Conservation (phyloP, 2,329 filamentous ascomycete species). For the Aspergillus arachidicola region DNA sequence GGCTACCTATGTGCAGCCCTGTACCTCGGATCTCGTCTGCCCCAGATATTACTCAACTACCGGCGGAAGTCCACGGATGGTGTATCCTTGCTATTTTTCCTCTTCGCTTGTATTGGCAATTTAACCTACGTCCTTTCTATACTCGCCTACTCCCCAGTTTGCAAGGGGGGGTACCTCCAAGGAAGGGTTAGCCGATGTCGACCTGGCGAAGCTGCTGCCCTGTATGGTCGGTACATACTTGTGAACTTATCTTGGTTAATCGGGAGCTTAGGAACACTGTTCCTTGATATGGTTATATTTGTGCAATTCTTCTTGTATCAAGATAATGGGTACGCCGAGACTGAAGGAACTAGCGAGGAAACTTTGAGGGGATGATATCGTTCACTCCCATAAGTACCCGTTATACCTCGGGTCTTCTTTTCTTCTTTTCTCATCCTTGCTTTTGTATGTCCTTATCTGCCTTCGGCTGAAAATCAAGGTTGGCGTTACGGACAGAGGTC, state of each 20-base stretch:
- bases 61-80: slow-evolving; percentile 91
- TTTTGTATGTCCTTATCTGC: not conserved
- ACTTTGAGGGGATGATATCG: slow-evolving; percentile 3
- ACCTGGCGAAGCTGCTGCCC: slow-evolving; percentile 63
- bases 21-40: slow-evolving; percentile 86
- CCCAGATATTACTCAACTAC: slow-evolving; percentile 90
- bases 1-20: slow-evolving; percentile 88
- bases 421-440: not conserved
- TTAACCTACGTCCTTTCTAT: slow-evolving; percentile 91
- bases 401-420: not conserved
- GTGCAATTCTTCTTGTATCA: slow-evolving; percentile 88
- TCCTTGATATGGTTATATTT: slow-evolving; percentile 85
- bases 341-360: slow-evolving; percentile 13
- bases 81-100: slow-evolving; percentile 90
- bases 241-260: slow-evolving; percentile 91
- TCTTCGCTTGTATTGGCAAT: slow-evolving; percentile 95
- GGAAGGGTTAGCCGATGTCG: slow-evolving; percentile 52
- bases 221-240: slow-evolving; percentile 81
- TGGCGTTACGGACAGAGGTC: not conserved
- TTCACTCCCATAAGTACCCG: not conserved
- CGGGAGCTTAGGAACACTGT: slow-evolving; percentile 83
- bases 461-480: not conserved
- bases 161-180: slow-evolving; percentile 39
- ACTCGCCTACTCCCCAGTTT: slow-evolving; percentile 81
- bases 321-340: slow-evolving; percentile 31